These are phyloP conservation scores for Phoma sp. DNA, from an alignment of 2,329 filamentous ascomycete species.

Conservation along the genomic window DNA sequence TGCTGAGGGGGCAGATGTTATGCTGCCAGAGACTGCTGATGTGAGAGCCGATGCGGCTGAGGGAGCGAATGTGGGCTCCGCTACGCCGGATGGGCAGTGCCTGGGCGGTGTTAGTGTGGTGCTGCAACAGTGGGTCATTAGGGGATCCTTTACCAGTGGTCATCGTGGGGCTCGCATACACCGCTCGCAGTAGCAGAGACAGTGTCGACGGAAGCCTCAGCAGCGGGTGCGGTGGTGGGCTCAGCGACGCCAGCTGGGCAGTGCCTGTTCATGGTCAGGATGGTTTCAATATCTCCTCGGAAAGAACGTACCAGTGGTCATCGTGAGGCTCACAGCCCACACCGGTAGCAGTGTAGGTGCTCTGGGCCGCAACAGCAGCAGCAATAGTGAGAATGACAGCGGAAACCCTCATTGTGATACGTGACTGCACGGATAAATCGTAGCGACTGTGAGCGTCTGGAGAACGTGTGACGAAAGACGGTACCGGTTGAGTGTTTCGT, in stretches of 20 bases:
- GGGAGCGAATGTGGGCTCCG: slow-evolving; percentile 22
- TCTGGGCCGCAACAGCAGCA: slow-evolving; percentile 26
- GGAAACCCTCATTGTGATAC: slow-evolving; percentile 28
- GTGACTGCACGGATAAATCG: neutral
- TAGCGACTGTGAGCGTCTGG: neutral
- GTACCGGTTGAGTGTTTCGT: slow-evolving; percentile 6
- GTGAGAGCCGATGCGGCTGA: slow-evolving; percentile 11
- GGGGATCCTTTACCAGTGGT: slow-evolving; percentile 28
- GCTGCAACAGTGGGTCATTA: rapidly evolving
- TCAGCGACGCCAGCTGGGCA: slow-evolving; percentile 21
- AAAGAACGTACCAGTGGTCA: slow-evolving; percentile 18
- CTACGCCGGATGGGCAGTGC: slow-evolving; percentile 28
- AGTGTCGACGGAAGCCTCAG: slow-evolving; percentile 18
- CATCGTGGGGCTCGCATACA: slow-evolving; percentile 31
- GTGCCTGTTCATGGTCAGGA: slow-evolving; percentile 12
- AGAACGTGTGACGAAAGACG: neutral
- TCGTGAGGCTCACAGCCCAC: slow-evolving; percentile 18
- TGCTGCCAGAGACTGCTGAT: slow-evolving; percentile 3
- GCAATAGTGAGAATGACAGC: slow-evolving; percentile 21
- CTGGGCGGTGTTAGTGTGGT: slow-evolving; percentile 7
- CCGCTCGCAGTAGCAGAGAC: slow-evolving; percentile 23
- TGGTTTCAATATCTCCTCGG: too few species aligned
- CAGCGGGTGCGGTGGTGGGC: slow-evolving; percentile 17
- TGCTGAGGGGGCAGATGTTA: slow-evolving; percentile 12
- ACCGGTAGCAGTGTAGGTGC: slow-evolving; percentile 22